Evolutionary conservation across 1,139 yeast species (phyloP).

Genomic region (Magnusiomyces suaveolens): DNA sequence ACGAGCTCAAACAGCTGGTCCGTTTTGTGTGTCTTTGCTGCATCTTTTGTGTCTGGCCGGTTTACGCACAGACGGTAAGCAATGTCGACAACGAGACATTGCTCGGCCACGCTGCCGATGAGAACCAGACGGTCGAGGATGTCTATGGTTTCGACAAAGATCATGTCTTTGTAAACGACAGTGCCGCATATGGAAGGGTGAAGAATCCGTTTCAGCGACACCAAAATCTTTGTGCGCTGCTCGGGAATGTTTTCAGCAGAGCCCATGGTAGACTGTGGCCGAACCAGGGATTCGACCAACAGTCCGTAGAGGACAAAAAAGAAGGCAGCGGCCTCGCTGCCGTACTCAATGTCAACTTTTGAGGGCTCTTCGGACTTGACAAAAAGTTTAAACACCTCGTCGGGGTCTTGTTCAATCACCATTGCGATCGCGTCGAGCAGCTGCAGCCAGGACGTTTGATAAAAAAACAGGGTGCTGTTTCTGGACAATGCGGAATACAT

Average conservation of each 20-base stretch:
- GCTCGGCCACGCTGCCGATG: conserved; percentile 48
- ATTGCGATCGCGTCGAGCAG: conserved; percentile 69
- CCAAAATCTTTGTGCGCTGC: conserved; percentile 38
- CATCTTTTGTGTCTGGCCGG: conserved; percentile 27
- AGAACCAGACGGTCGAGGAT: conserved; percentile 63
- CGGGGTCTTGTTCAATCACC: conserved; percentile 46
- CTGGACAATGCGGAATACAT: conserved; percentile 29
- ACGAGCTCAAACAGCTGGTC: conserved; percentile 76
- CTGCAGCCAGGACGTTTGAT: conserved; percentile 67
- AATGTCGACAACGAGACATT: conserved; percentile 47
- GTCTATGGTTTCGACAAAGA: conserved; percentile 69
- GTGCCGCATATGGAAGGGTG: conserved; percentile 50
- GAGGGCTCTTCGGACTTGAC: conserved; percentile 18
- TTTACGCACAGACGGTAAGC: conserved; percentile 40
- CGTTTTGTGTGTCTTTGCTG: conserved; percentile 40
- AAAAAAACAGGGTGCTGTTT: conserved; percentile 37
- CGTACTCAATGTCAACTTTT: conserved; percentile 21
- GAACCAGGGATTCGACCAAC: conserved; percentile 65
- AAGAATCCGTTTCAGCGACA: conserved; percentile 49
- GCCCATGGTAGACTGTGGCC: conserved; percentile 25
- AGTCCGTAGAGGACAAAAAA: conserved; percentile 77
- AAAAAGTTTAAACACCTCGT: conserved; percentile 36
- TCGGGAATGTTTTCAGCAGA: conserved; percentile 13
- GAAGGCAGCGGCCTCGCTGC: conserved; percentile 59
- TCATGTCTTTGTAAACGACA: conserved; percentile 53